Evolutionary conservation across 257 asterid species (phyloP).

Genomic region (Rauvolfia tetraphylla): DNA sequence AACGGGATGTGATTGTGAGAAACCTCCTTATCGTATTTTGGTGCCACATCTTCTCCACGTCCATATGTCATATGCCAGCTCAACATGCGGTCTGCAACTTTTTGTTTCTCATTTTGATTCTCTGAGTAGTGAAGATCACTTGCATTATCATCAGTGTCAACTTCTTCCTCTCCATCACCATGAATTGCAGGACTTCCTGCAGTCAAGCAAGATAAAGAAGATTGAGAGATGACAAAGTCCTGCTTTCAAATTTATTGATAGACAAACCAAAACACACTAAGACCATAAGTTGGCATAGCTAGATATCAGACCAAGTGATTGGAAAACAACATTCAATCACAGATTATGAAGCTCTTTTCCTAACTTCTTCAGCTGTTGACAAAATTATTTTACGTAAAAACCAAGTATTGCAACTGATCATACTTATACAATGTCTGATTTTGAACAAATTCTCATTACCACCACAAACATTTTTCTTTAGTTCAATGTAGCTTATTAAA

Average conservation of each 20-base stretch:
- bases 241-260: neutral
- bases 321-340: neutral
- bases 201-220: neutral
- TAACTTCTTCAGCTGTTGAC: neutral
- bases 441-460: neutral
- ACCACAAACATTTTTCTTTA: neutral
- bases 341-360: neutral
- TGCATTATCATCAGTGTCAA: slow-evolving; percentile 50
- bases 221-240: neutral
- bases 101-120: slow-evolving; percentile 64
- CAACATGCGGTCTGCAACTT: slow-evolving; percentile 84
- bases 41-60: slow-evolving; percentile 67
- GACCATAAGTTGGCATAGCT: neutral
- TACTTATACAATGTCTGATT: neutral
- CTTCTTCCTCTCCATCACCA: slow-evolving; percentile 76
- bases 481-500: neutral
- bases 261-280: neutral
- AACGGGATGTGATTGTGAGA: slow-evolving; percentile 86
- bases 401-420: neutral
- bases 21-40: slow-evolving; percentile 88
- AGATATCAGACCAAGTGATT: neutral
- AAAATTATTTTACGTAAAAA: neutral
- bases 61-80: slow-evolving; percentile 92
- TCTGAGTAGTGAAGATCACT: slow-evolving; percentile 54
- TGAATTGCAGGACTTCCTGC: slow-evolving; percentile 90